Percentiles rank a stretch among this genome's conserved stretches.
Evolutionary conservation across 208 protist species (phyloP).

Genomic region (Acanthamoeba culbertsoni): DNA sequence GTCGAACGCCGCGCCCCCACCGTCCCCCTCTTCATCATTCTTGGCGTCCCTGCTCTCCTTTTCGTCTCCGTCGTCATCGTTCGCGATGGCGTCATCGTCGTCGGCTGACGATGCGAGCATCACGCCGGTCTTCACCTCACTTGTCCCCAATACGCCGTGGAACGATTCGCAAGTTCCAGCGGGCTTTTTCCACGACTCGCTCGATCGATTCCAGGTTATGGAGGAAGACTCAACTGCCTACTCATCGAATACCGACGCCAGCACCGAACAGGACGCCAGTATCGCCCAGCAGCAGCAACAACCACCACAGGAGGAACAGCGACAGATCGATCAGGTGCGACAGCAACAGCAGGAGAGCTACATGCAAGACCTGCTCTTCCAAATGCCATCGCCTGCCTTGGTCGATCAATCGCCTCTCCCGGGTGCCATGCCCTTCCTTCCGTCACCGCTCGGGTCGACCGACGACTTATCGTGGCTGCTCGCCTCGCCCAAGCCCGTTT

Average conservation of each 20-base stretch:
- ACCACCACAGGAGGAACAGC: not conserved
- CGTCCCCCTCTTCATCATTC: not conserved
- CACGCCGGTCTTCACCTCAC: not conserved
- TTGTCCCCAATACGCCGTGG: not conserved
- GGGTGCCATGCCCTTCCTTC: constrained; percentile 1
- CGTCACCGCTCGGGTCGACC: not conserved
- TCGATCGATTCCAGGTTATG: not conserved
- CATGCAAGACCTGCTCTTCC: not conserved
- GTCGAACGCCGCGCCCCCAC: not conserved
- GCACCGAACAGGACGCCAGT: not conserved
- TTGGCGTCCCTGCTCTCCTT: not conserved
- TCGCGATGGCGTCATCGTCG: not conserved
- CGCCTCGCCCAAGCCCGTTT: not conserved
- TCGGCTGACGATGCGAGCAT: not conserved
- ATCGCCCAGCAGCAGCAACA: not conserved
- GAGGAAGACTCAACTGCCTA: not conserved
- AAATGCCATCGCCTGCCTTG: not conserved
- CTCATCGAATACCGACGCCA: no score
- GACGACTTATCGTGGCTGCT: not conserved
- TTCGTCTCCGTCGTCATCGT: not conserved
- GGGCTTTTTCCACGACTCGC: not conserved
- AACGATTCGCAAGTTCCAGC: not conserved
- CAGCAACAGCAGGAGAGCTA: not conserved
- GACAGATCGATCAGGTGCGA: not conserved
- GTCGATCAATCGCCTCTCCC: not conserved